Base-by-base conservation (phyloP, 1,139 yeast species). In the Candida labiduridarum region DNA sequence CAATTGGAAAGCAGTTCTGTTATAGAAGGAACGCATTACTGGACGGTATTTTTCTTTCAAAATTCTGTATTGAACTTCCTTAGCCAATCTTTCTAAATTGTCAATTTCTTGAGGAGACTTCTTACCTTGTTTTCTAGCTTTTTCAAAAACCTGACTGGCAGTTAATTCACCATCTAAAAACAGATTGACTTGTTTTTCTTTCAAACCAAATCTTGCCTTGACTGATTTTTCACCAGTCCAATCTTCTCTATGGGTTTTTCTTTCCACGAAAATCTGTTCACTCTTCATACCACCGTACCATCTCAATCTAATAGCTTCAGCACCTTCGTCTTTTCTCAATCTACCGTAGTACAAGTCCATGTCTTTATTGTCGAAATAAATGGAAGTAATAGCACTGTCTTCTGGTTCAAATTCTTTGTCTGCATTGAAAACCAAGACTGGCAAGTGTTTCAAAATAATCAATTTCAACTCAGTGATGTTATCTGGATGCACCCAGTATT, bases 201-300 rank as follows among this genome's bases (percentile, higher is more conserved):
- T 94, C 61, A 94, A 75, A 11, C 92, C 85, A 71, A 94, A 94
- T 67, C 99, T 83, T 3, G 98, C 98, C 73, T 94, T 94, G 57
- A 94, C 99, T 10, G 97, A 89, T 72, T 92, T 92, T 70, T 94
- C 99, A 62, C 99, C 99, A 2, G 99, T 94, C 99, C 99, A 94
- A 72, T 94, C 99, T 70, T 94, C 99, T 69, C 99, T 83, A 66
- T 94, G 99, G 12, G 99, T 94, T 70, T 94, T 94, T 69, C 99
- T 84, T 72, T 94, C 99, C 35, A 94, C 96, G 59, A 94, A 94
- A 51, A 94, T 90, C 48, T 89, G 89, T 59, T 92, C 97, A 3
- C 94, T 82, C 52, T 83, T 80, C 99, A 94, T 92, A 49, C 97
- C 97, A 65, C 99, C 99, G 66, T 94, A 94, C 99, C 99, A 94